Evolutionary conservation across 2,329 filamentous ascomycete species (phyloP), one percentile per base, ranked within the genome.

Genomic region (Chaetomiaceae sp.): DNA sequence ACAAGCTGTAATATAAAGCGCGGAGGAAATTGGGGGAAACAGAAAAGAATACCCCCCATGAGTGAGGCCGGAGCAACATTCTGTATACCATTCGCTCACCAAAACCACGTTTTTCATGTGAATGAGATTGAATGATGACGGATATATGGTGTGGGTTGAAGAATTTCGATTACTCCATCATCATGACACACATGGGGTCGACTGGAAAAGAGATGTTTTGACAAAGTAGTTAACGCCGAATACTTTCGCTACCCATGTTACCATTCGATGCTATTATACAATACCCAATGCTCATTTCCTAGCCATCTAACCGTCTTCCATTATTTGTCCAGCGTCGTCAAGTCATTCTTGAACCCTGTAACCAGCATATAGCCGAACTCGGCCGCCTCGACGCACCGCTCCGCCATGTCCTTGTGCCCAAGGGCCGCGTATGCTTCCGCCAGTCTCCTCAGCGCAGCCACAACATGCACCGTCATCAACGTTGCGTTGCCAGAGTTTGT

Each of bases 381-480:
- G 5, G 62, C 66, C 1, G 67, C 67, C 29, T 63, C 61, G 4
- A 61, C 41, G 41, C 64, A 69, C 29, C 62, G 57, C 6, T 32
- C 44, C 0, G 65, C 64, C 53, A 67, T 52, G 3, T 60, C 60
- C n/a, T 48, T 47, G 25, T 64, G 53, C 0, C 67, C 69, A 21
- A 69, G 43, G 3, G 61, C 62, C 11, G 33, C 51, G 33, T 68
- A 66, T 3, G 68, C 65, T 32, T 68, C 66, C 0, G 62, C 61
- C 11, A 65, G 57, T 33, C 61, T 57, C 49, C 64, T 62, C 20
- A 71, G 53, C 4, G 65, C 66, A 23, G 62, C 65, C 23, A 69
- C 63, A 1, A 68, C 65, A 53, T 71, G 69, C 2, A 70, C 66
- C 14, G 67, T 68, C 56, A 68, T 66, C 16, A 70, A 38, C 14